Percentiles rank a stretch among this genome's conserved stretches.
phyloP scores from a whole-genome alignment of 208 protist genomes.

The Leishmania guyanensis region DNA sequence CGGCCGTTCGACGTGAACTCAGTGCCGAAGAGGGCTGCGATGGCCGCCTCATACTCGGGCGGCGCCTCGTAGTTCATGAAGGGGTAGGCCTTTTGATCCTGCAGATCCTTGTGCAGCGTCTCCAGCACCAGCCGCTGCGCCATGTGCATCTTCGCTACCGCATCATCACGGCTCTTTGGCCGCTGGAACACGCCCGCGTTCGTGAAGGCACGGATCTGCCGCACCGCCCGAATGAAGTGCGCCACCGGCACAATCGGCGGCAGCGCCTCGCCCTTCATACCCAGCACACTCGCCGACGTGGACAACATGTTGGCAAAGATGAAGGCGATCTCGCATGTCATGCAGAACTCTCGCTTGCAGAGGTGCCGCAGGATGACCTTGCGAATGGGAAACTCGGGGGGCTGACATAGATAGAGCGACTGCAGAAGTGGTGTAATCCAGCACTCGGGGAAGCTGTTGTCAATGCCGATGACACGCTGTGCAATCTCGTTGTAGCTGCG shows the following conservation, averaged over 20 bases:
- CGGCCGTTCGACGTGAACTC: constrained; percentile 78
- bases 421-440: constrained; percentile 87
- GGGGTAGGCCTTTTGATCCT: constrained; percentile 79
- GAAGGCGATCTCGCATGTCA: constrained; percentile 89
- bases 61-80: constrained; percentile 70
- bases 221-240: constrained; percentile 84
- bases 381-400: constrained; percentile 81
- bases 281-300: constrained; percentile 49
- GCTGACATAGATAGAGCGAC: constrained; percentile 85
- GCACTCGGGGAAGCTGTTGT: constrained; percentile 91
- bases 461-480: constrained; percentile 74
- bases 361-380: constrained; percentile 81
- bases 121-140: constrained; percentile 71
- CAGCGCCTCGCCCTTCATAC: constrained; percentile 62
- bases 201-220: constrained; percentile 60
- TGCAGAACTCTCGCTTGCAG: constrained; percentile 82
- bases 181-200: constrained; percentile 65
- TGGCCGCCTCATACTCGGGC: constrained; percentile 71
- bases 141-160: constrained; percentile 85
- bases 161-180: constrained; percentile 79
- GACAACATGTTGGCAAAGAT: constrained; percentile 90
- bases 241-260: constrained; percentile 86
- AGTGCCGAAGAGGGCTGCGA: constrained; percentile 81
- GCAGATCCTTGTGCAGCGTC: constrained; percentile 77
- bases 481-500: constrained; percentile 81